Evolutionary conservation across 2,329 filamentous ascomycete species (phyloP), one percentile per base, ranked within the genome.

Genomic region (Diplodia seriata): DNA sequence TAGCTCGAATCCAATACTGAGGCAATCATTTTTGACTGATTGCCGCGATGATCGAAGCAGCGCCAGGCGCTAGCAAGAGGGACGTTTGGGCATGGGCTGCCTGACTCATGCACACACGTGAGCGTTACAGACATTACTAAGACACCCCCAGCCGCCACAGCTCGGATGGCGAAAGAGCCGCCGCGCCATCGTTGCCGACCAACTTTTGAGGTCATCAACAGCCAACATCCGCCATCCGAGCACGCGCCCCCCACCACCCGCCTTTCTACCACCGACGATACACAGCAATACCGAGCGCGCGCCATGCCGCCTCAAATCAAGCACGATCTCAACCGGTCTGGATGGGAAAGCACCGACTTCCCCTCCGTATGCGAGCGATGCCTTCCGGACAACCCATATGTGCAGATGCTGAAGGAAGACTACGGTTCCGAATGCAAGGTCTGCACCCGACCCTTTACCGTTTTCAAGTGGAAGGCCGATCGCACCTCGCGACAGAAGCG

Each of bases 351-450:
- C 38, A 95, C 92, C 59, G 92, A 95, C 79, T 93, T 95, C 75
- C 92, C 92, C 9, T 94, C 91, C 2, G 91, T 95, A 40, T 95
- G 88, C 83, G 95, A 99, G 81, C 93, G 90, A 76, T 99, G 95
- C 78, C 87, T 99, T 2, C 94, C 94, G 18, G 94, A 97, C 70
- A 98, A 98, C 75, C 94, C 94, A 1, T 99, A 97, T 76, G 95
- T 99, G 53, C 95, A 98, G 81, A 98, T 99, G 94, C 85, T 99
- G 69, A 99, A 99, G 81, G 93, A 98, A 77, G 94, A 99, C 79
- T 90, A 96, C 75, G 95, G 93, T 74, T 92, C 91, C 68, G 91
- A 94, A 81, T 93, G 91, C 85, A 91, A 91, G 76, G 85, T 89
- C 72, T 99, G 95, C 81, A 98, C 94, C 7, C 89, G 95, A 70